Evolutionary conservation across 768 basidiomycete genomes (phyloP), one percentile per base, ranked within the genome.

Genomic region (Mycena belliarum): DNA sequence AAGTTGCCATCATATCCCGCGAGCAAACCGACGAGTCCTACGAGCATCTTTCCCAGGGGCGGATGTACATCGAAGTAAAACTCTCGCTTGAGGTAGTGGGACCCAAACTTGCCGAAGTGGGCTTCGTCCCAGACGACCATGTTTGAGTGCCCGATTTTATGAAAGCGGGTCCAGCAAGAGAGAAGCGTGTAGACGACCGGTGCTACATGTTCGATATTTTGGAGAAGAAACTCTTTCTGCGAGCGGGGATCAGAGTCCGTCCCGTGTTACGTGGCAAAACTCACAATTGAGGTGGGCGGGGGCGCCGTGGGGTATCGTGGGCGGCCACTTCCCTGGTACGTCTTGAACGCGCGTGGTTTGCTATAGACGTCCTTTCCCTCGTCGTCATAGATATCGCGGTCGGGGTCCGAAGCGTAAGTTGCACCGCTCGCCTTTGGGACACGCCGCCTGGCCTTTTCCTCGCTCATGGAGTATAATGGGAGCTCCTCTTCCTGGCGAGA

Each of bases 1-100:
- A 91, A 99, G 24, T 76, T 72, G 15, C 97, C 97, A 61, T 95
- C 82, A 69, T 98, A 98, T 32, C 97, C 97, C 0, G 93, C 80
- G 62, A 99, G 74, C 54, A 94, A 78, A 21, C 97, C 97, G 4
- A 88, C 94, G 21, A 99, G 81, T 10, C 94, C 97, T 59, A 99
- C 96, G 53, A 99, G 82, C 95, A 99, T 98, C 80, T 99, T 99
- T 4, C 97, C 97, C 40, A 99, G 81, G 0, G 97, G 97, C 6
- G 97, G 97, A 67, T 99, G 97, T 25, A 98, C 97, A 68, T 99
- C 97, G 71, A 98, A 98, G 79, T 98, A 98, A 75, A 98, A 98
- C 72, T 97, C 94, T 68, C 95, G 91, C 74, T 98, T 97, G 74
- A 99, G 86, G 74, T 99, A 98, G 74, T 98, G 89, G 49, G 93